Evolutionary conservation across 2,329 filamentous ascomycete species (phyloP).

Genomic region (Paracoccidioides lutzii): DNA sequence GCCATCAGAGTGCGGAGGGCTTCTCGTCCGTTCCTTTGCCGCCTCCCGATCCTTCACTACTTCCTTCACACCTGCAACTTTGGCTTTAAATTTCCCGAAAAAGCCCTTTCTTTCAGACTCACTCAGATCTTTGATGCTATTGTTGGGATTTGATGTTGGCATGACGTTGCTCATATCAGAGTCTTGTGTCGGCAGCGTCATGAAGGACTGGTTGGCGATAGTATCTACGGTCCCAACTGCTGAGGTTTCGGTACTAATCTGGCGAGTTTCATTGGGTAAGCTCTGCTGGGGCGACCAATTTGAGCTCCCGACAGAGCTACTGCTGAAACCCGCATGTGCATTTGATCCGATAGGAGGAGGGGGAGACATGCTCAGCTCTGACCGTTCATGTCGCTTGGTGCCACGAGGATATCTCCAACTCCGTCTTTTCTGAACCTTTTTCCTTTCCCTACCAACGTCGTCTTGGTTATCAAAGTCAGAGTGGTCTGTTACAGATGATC

Average conservation of each 20-base stretch:
- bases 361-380: slow-evolving; percentile 30
- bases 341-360: slow-evolving; percentile 48
- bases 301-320: slow-evolving; percentile 54
- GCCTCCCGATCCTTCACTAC: slow-evolving; percentile 43
- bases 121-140: slow-evolving; percentile 16
- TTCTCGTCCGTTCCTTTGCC: slow-evolving; percentile 42
- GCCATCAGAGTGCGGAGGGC: slow-evolving; percentile 31
- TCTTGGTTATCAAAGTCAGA: slow-evolving; percentile 68
- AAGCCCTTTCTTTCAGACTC: slow-evolving; percentile 46
- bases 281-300: slow-evolving; percentile 31
- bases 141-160: slow-evolving; percentile 8
- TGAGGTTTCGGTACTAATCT: slow-evolving; percentile 26
- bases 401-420: slow-evolving; percentile 57
- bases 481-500: slow-evolving; percentile 58
- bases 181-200: slow-evolving; percentile 22
- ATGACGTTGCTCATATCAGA: slow-evolving; percentile 25
- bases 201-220: slow-evolving; percentile 13
- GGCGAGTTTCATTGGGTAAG: slow-evolving; percentile 31
- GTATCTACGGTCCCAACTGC: slow-evolving; percentile 4
- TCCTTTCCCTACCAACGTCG: slow-evolving; percentile 42
- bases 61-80: slow-evolving; percentile 41
- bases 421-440: slow-evolving; percentile 53
- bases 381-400: slow-evolving; percentile 43
- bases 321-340: slow-evolving; percentile 51
- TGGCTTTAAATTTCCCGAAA: slow-evolving; percentile 53